Conservation (phyloP, 2,329 filamentous ascomycete genomes). For the Arthroderma uncinatum region DNA sequence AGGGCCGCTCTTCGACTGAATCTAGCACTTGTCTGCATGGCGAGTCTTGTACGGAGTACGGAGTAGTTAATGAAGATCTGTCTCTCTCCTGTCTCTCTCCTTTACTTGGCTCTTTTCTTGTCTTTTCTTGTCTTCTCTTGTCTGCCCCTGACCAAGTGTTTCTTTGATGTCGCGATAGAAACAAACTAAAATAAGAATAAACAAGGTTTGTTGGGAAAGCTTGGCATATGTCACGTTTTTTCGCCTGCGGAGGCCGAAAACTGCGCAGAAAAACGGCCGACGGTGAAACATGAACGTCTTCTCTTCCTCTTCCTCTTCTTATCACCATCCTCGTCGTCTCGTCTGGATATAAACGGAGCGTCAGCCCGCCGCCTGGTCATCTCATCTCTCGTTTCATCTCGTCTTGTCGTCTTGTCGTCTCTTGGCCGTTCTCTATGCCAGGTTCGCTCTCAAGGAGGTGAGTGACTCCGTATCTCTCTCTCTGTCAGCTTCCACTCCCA, state of each 20-base stretch:
- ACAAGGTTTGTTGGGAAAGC: slow-evolving; percentile 1
- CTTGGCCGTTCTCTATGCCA: neutral
- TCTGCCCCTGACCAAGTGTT: neutral
- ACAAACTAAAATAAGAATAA: slow-evolving; percentile 1
- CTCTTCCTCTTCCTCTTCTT: neutral
- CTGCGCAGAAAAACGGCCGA: neutral
- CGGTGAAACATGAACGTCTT: neutral
- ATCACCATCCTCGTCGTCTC: too few relatives aligned
- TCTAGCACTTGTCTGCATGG: neutral
- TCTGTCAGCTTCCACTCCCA: too few relatives aligned
- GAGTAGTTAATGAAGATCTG: neutral
- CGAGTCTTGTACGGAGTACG: neutral
- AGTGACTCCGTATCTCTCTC: neutral
- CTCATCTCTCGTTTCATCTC: neutral
- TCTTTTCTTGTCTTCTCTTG: neutral
- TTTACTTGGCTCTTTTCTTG: neutral
- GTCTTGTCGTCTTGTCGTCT: neutral
- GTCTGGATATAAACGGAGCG: too few relatives aligned
- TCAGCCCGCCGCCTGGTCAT: neutral
- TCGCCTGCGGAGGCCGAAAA: neutral
- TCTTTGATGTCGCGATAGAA: neutral
- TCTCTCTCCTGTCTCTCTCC: neutral
- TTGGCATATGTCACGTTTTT: neutral
- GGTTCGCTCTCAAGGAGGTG: neutral
- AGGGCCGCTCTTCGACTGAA: slow-evolving; percentile 2